phyloP scores from a whole-genome alignment of 2,329 filamentous ascomycete species.

The Ceratocystis variospora region DNA sequence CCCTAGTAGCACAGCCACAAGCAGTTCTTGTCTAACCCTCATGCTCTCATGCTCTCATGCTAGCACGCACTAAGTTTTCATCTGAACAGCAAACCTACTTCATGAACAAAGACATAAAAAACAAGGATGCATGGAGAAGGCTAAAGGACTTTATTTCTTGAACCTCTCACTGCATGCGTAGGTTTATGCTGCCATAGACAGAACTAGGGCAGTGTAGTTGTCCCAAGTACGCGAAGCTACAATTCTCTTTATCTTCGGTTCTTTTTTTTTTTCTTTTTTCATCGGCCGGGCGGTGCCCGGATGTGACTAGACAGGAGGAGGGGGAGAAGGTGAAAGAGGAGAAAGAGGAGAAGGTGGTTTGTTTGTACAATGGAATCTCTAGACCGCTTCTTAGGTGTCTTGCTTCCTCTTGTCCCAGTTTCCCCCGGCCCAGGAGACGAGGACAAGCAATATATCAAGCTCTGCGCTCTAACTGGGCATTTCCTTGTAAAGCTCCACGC shows the following conservation, averaged over 20 bases:
- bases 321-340: background rate
- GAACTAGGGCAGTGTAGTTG: background rate
- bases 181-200: background rate
- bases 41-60: background rate
- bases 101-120: too few species aligned
- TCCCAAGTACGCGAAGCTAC: background rate
- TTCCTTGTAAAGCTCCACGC: background rate
- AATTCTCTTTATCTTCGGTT: background rate
- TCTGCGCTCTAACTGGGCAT: background rate
- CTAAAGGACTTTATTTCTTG: too few species aligned
- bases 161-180: too few species aligned
- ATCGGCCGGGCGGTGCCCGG: background rate
- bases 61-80: background rate
- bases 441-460: background rate
- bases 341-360: background rate
- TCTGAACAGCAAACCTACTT: background rate
- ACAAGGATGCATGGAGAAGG: too few species aligned
- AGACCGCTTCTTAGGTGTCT: background rate
- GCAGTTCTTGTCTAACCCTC: background rate
- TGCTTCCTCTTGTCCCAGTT: constrained; percentile 4
- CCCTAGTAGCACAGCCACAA: background rate
- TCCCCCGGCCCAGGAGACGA: background rate
- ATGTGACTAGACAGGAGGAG: too few species aligned
- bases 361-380: background rate
- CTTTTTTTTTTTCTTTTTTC: background rate